Percentiles rank a stretch among this genome's conserved stretches.
Conservation (phyloP, 2,329 filamentous ascomycete species). For the Bipolaris gigantea region DNA sequence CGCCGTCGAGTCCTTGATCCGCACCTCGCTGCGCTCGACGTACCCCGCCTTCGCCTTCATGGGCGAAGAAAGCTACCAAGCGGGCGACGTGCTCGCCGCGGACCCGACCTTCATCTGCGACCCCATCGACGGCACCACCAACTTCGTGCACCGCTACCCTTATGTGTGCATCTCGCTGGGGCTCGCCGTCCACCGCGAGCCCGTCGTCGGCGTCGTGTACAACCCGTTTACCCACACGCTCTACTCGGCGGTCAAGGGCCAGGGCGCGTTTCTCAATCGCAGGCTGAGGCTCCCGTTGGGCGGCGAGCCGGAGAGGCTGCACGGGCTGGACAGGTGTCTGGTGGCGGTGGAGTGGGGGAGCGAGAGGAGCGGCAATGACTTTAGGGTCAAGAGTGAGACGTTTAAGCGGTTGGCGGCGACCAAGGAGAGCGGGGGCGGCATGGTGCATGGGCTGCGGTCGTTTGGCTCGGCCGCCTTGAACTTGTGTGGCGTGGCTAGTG, state of each 20-base stretch:
- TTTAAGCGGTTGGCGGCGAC: constrained; percentile 59
- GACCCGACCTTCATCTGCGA: constrained; percentile 79
- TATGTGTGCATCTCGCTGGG: constrained; percentile 77
- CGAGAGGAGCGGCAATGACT: constrained; percentile 69
- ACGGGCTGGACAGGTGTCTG: constrained; percentile 63
- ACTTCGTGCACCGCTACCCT: constrained; percentile 77
- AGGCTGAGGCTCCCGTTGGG: constrained; percentile 52
- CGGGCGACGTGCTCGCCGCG: constrained; percentile 63
- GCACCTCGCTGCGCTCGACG: constrained; percentile 51
- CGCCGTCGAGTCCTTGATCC: constrained; percentile 62
- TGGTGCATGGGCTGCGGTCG: constrained; percentile 74
- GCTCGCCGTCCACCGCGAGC: constrained; percentile 63
- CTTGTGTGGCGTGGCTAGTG: constrained; percentile 70
- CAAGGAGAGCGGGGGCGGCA: constrained; percentile 66
- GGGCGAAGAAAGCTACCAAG: constrained; percentile 65
- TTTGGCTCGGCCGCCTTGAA: constrained; percentile 76
- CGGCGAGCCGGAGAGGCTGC: constrained; percentile 57
- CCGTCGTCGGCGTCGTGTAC: constrained; percentile 74
- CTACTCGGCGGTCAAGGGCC: constrained; percentile 68
- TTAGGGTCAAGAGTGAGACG: constrained; percentile 66
- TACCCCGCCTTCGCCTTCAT: constrained; percentile 58
- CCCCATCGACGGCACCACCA: constrained; percentile 80
- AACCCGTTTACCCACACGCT: constrained; percentile 73
- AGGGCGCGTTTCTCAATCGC: constrained; percentile 60
- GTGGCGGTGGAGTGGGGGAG: constrained; percentile 75